Percentiles rank a stretch among this genome's conserved stretches.
Conservation (phyloP, 192 early-diverging fungal species). For the Coemansia sp. region DNA sequence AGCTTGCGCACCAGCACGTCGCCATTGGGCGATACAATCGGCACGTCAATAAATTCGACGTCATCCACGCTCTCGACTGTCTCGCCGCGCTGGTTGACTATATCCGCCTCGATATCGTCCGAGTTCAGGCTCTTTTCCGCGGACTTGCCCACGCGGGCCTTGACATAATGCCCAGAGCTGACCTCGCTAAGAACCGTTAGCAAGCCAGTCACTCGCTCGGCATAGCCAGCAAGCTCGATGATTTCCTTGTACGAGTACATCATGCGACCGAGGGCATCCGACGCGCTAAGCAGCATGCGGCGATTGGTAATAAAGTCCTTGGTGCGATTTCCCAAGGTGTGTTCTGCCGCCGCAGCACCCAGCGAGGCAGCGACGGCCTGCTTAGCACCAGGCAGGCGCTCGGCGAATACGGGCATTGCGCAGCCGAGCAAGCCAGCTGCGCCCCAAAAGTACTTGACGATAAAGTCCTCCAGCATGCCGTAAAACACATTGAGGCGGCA, state of each 20-base stretch:
- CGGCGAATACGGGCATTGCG: slow-evolving; percentile 84
- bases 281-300: slow-evolving; percentile 72
- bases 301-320: slow-evolving; percentile 78
- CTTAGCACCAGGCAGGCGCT: slow-evolving; percentile 35
- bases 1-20: slow-evolving; percentile 88
- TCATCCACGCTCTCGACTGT: slow-evolving; percentile 69
- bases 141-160: slow-evolving; percentile 58
- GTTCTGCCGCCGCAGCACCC: background rate
- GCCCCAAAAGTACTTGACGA: slow-evolving; percentile 99
- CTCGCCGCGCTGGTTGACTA: slow-evolving; percentile 67
- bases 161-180: slow-evolving; percentile 75
- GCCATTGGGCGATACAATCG: slow-evolving; percentile 94
- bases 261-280: slow-evolving; percentile 81
- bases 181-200: slow-evolving; percentile 90
- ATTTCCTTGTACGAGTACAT: slow-evolving; percentile 97
- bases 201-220: slow-evolving; percentile 85
- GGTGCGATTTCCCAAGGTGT: slow-evolving; percentile 42
- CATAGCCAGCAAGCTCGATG: slow-evolving; percentile 93
- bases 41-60: slow-evolving; percentile 90
- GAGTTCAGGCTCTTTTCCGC: slow-evolving; percentile 14
- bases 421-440: slow-evolving; percentile 87
- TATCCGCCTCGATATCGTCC: slow-evolving; percentile 15
- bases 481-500: slow-evolving; percentile 87
- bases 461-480: slow-evolving; percentile 96
- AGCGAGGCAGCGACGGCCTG: background rate